phyloP scores from a whole-genome alignment of 2,329 filamentous ascomycete species.

The Tolypocladium tundrense region DNA sequence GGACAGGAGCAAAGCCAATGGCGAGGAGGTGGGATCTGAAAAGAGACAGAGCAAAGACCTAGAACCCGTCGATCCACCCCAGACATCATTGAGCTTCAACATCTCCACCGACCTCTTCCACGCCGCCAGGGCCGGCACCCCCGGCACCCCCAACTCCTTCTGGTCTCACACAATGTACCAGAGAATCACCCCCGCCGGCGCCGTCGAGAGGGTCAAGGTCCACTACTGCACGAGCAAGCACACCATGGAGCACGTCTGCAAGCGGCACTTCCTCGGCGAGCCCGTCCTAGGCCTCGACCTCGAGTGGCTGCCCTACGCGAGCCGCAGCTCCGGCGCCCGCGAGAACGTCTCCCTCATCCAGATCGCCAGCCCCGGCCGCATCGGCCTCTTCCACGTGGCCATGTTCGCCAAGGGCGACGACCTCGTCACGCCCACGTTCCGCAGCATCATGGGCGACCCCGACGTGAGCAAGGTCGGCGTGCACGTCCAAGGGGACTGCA shows the following conservation, averaged over 20 bases:
- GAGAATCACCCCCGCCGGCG: conserved; percentile 29
- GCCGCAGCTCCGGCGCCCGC: conserved; percentile 38
- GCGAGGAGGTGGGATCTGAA: not conserved
- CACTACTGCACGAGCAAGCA: conserved; percentile 66
- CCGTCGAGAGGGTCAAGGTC: conserved; percentile 48
- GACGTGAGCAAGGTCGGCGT: conserved; percentile 68
- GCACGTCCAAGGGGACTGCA: conserved; percentile 59
- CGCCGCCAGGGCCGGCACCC: conserved; percentile 34
- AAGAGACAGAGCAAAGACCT: not conserved
- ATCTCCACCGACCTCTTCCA: conserved; percentile 19
- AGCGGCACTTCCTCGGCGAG: conserved; percentile 57
- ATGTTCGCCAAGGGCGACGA: conserved; percentile 43
- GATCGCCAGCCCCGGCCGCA: conserved; percentile 63
- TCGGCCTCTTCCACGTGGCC: conserved; percentile 75
- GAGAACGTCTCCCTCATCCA: conserved; percentile 75
- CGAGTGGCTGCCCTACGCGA: conserved; percentile 61
- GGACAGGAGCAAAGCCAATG: not conserved
- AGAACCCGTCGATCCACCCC: conserved; percentile 11
- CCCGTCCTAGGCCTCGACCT: conserved; percentile 78
- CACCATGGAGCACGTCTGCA: conserved; percentile 55
- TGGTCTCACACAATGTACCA: conserved; percentile 64
- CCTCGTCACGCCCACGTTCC: conserved; percentile 61
- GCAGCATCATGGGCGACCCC: conserved; percentile 60
- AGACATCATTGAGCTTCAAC: conserved; percentile 17
- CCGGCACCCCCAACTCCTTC: conserved; percentile 39